Evolutionary conservation across 1,284 basidiomycete genomes (phyloP).

Genomic region (Omphalotus olearius): DNA sequence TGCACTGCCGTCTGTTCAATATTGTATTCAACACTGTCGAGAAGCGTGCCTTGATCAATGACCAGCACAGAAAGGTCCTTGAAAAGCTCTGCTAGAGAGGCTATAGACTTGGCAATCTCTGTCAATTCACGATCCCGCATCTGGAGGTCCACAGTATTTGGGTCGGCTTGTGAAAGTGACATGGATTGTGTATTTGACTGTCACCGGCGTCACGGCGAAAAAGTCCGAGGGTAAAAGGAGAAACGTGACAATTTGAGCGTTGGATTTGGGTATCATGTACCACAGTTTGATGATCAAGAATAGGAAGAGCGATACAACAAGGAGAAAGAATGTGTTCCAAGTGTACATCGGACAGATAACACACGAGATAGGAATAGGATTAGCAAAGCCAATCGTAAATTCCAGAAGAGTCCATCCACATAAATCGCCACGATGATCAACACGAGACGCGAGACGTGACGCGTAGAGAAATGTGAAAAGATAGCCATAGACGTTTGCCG

Average conservation of each 20-base stretch:
- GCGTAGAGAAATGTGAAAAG: slow-evolving; percentile 7
- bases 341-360: no score
- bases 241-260: no score
- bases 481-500: slow-evolving; percentile 1
- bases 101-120: slow-evolving; percentile 91
- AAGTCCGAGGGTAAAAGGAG: no score
- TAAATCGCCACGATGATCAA: neutral
- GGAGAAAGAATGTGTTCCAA: no score
- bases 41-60: slow-evolving; percentile 96
- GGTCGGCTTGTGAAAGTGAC: slow-evolving; percentile 27
- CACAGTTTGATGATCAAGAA: no score
- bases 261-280: no score
- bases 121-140: slow-evolving; percentile 77
- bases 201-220: neutral
- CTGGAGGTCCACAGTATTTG: slow-evolving; percentile 48
- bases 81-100: slow-evolving; percentile 91
- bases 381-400: no score
- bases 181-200: slow-evolving; percentile 36
- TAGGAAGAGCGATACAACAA: no score
- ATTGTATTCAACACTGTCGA: slow-evolving; percentile 97
- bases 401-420: no score
- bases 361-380: no score
- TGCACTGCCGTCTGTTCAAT: slow-evolving; percentile 88
- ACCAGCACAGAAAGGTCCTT: slow-evolving; percentile 91
- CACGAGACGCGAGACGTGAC: slow-evolving; percentile 6